Percentiles rank a stretch among this genome's conserved stretches.
Evolutionary conservation across 306 rosid genomes (phyloP).

Genomic region (Prunus salicina): DNA sequence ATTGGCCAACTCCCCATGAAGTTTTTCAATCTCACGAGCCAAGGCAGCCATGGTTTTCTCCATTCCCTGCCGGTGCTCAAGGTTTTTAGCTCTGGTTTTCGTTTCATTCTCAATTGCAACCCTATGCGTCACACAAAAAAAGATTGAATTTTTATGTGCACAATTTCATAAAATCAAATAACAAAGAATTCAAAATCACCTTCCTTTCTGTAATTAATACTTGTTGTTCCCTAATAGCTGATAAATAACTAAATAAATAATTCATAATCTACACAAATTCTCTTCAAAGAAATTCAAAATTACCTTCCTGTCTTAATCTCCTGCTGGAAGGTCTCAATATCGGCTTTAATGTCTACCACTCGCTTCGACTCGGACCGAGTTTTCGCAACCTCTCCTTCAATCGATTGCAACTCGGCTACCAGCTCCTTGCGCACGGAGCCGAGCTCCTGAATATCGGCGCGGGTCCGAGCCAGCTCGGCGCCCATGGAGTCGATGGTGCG

Average conservation of each 20-base stretch:
- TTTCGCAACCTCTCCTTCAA: constrained; percentile 41
- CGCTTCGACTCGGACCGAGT: constrained; percentile 43
- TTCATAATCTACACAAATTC: background rate
- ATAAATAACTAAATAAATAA: no score
- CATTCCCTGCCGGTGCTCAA: constrained; percentile 55
- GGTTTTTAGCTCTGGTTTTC: constrained; percentile 58
- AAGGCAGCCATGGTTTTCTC: constrained; percentile 58
- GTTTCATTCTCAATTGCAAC: constrained; percentile 79
- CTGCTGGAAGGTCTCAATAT: constrained; percentile 49
- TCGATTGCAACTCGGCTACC: constrained; percentile 36
- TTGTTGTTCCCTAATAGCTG: no score
- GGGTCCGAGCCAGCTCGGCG: constrained; percentile 56
- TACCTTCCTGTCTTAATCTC: constrained; percentile 91
- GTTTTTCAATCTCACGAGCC: constrained; percentile 69
- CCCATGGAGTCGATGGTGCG: constrained; percentile 57
- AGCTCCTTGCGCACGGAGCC: constrained; percentile 45
- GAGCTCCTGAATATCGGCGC: constrained; percentile 46
- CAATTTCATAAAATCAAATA: background rate
- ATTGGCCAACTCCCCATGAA: constrained; percentile 73
- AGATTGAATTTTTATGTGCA: background rate
- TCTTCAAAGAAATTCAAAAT: background rate
- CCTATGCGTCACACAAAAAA: constrained; percentile 31
- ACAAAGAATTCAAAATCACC: background rate
- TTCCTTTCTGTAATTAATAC: background rate
- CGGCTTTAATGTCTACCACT: constrained; percentile 42